Conservation (phyloP, 2,329 filamentous ascomycete genomes). For the Penicillium sp. region DNA sequence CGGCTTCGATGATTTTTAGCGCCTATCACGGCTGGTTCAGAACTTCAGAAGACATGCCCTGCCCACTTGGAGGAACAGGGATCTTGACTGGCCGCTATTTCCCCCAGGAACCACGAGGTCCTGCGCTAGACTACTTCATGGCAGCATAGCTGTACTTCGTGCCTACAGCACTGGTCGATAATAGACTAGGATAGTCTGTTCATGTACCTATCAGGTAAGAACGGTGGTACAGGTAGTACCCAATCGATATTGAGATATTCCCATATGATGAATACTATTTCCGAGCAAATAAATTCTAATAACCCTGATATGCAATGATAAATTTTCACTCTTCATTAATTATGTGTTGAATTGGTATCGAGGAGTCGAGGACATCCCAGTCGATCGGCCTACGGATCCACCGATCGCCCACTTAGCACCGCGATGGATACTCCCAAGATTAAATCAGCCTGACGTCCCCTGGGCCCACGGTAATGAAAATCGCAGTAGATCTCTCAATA, state of each 20-base stretch:
- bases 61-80: constrained; percentile 8
- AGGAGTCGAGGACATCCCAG: not conserved
- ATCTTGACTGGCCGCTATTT: not conserved
- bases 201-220: too few species aligned
- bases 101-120: not conserved
- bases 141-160: not conserved
- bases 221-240: too few species aligned
- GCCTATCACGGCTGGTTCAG: not conserved
- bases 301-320: too few species aligned
- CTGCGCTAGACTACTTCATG: not conserved
- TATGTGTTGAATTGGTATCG: too few species aligned
- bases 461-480: constrained; percentile 15
- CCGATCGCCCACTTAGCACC: constrained; percentile 20
- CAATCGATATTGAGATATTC: too few species aligned
- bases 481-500: constrained; percentile 19
- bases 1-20: not conserved
- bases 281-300: too few species aligned
- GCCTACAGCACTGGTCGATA: not conserved
- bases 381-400: constrained; percentile 11
- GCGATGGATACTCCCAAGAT: constrained; percentile 4
- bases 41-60: not conserved
- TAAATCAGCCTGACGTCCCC: constrained; percentile 5
- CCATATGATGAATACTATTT: too few species aligned
- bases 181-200: not conserved
- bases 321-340: too few species aligned